A percentile compares a stretch with the other conserved stretches of the same genome.
These are phyloP conservation scores for Leccinum insigne DNA, from an alignment of 1,284 basidiomycete species.

Conservation along the genomic window DNA sequence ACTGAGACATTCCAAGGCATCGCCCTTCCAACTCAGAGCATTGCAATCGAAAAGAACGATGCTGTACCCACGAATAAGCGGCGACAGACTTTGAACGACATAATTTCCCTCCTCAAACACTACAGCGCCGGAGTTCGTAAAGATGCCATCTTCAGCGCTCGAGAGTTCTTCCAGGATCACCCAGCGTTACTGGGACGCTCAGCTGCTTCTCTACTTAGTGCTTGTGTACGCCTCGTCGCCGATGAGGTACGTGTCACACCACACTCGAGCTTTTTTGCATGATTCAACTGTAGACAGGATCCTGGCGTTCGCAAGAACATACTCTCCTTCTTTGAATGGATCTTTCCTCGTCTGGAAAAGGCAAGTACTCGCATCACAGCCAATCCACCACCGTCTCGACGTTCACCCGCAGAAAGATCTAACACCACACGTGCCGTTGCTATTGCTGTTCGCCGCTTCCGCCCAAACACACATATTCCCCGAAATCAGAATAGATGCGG, in stretches of 20 bases:
- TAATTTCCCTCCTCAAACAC: conserved; percentile 82
- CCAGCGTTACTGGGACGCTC: conserved; percentile 56
- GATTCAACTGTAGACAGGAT: conserved; percentile 45
- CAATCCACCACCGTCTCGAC: conserved; percentile 6
- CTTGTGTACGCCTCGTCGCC: conserved; percentile 69
- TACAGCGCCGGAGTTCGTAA: conserved; percentile 76
- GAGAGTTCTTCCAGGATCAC: conserved; percentile 76
- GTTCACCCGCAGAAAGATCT: conserved; percentile 54
- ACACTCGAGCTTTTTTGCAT: neutral
- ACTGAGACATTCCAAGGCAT: conserved; percentile 63
- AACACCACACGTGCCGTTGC: conserved; percentile 66
- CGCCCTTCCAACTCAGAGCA: conserved; percentile 85
- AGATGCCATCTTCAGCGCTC: conserved; percentile 83
- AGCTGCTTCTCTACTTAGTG: conserved; percentile 65
- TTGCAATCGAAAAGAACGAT: conserved; percentile 53
- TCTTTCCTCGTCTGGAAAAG: conserved; percentile 64
- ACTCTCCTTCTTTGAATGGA: conserved; percentile 65
- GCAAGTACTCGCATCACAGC: conserved; percentile 39
- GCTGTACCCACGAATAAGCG: conserved; percentile 71
- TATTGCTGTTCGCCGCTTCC: conserved; percentile 87
- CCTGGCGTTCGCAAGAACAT: conserved; percentile 62
- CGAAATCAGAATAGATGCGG: conserved; percentile 89
- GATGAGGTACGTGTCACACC: conserved; percentile 65
- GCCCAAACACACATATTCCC: conserved; percentile 96
- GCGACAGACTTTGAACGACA: conserved; percentile 77